Evolutionary conservation across 441 rosid species (phyloP).

Genomic region (Erysimum cheiri): DNA sequence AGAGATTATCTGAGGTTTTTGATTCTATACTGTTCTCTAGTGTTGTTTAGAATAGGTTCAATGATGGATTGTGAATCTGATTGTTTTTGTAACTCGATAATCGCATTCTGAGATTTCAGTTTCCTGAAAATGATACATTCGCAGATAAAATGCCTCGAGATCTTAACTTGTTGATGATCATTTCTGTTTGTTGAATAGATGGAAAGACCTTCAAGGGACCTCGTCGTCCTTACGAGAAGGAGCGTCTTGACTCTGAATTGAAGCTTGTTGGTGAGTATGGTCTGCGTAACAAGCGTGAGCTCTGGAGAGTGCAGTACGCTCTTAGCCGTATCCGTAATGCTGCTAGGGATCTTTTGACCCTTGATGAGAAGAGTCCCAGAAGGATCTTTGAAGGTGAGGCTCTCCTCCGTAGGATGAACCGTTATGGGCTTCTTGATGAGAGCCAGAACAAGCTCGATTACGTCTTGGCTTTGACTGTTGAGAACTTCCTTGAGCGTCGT

Average conservation of each 20-base stretch:
- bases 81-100: neutral
- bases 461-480: slow-evolving; percentile 83
- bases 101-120: neutral
- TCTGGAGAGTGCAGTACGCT: slow-evolving; percentile 91
- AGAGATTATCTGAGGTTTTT: neutral
- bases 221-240: slow-evolving; percentile 92
- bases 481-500: slow-evolving; percentile 84
- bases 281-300: slow-evolving; percentile 83
- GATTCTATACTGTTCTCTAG: neutral
- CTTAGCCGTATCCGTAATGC: slow-evolving; percentile 86
- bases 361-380: slow-evolving; percentile 81
- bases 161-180: slow-evolving; percentile 7
- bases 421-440: slow-evolving; percentile 81
- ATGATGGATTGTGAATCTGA: neutral
- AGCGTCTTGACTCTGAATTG: slow-evolving; percentile 82
- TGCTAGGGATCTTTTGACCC: slow-evolving; percentile 82
- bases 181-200: slow-evolving; percentile 50
- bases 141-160: neutral
- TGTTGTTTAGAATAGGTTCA: neutral
- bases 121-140: neutral
- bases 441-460: slow-evolving; percentile 92
- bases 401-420: slow-evolving; percentile 79
- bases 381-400: slow-evolving; percentile 93
- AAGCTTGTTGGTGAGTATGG: slow-evolving; percentile 86
- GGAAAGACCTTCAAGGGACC: slow-evolving; percentile 97